Evolutionary conservation across 2,329 filamentous ascomycete species (phyloP).

Genomic region (Septoria petroselini): DNA sequence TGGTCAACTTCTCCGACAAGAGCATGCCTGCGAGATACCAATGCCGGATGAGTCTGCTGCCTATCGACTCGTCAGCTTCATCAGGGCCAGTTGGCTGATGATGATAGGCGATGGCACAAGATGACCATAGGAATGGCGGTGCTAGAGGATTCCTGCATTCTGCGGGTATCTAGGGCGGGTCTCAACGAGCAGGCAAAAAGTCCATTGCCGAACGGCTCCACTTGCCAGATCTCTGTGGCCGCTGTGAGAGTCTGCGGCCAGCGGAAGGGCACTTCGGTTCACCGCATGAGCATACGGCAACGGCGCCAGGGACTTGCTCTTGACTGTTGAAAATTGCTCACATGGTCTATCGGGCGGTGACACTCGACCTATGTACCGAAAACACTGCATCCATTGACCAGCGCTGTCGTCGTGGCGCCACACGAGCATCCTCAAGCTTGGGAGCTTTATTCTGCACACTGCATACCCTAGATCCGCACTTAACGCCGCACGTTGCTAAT

Average conservation of each 20-base stretch:
- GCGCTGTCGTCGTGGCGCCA: background rate
- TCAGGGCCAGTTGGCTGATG: too few relatives aligned
- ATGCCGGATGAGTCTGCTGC: too few relatives aligned
- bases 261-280: conserved; percentile 8
- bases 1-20: too few relatives aligned
- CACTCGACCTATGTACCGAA: too few relatives aligned
- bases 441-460: conserved; percentile 10
- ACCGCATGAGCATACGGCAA: conserved; percentile 4
- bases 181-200: conserved; percentile 4
- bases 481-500: conserved; percentile 15
- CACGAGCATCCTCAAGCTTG: conserved; percentile 1
- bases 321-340: background rate
- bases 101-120: background rate
- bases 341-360: too few relatives aligned
- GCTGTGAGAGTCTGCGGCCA: too few relatives aligned
- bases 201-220: conserved; percentile 12
- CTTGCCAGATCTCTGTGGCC: conserved; percentile 4
- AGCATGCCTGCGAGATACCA: too few relatives aligned
- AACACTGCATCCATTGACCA: background rate
- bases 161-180: background rate
- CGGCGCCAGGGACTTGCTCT: conserved; percentile 2
- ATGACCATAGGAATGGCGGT: background rate
- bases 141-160: conserved; percentile 9
- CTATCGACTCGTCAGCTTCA: background rate
- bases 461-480: conserved; percentile 6